These are phyloP conservation scores for Vigna reflexopilosa DNA, from an alignment of 306 rosid genomes.

Conservation along the genomic window DNA sequence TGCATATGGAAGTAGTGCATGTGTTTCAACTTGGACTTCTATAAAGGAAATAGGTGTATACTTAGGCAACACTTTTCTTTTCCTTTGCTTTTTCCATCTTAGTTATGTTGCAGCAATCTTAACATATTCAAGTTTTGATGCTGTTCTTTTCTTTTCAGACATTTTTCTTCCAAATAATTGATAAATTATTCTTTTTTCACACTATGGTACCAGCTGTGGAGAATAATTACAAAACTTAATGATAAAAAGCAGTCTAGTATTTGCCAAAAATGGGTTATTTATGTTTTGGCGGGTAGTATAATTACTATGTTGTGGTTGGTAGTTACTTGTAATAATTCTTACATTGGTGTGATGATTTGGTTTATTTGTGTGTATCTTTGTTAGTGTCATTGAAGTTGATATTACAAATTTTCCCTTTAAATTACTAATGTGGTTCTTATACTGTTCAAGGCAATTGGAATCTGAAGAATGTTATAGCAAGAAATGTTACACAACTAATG, in stretches of 20 bases:
- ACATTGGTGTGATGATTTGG: conserved; percentile 5
- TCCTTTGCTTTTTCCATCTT: too few species aligned
- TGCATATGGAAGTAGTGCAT: too few species aligned
- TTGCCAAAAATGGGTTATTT: neutral
- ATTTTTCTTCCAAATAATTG: too few species aligned
- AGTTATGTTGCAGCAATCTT: neutral
- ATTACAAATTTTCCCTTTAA: conserved; percentile 1
- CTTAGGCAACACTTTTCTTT: neutral
- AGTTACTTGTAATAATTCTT: conserved; percentile 18
- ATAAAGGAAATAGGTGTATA: conserved; percentile 13
- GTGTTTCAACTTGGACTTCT: neutral
- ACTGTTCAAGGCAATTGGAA: conserved; percentile 2
- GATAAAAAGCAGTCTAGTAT: conserved; percentile 12
- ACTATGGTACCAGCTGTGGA: conserved; percentile 12
- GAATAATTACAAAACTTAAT: neutral
- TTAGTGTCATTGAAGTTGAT: neutral
- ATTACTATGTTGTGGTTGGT: neutral
- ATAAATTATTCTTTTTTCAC: neutral
- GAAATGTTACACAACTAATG: too few species aligned
- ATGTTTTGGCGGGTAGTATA: conserved; percentile 15
- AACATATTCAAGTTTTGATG: conserved; percentile 9
- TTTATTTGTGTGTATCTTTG: neutral
- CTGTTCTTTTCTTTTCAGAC: conserved; percentile 5
- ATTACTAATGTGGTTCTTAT: neutral
- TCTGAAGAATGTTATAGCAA: too few species aligned